These are phyloP conservation scores for Sicyos baderoa DNA, from an alignment of 306 rosid species.

Conservation along the genomic window DNA sequence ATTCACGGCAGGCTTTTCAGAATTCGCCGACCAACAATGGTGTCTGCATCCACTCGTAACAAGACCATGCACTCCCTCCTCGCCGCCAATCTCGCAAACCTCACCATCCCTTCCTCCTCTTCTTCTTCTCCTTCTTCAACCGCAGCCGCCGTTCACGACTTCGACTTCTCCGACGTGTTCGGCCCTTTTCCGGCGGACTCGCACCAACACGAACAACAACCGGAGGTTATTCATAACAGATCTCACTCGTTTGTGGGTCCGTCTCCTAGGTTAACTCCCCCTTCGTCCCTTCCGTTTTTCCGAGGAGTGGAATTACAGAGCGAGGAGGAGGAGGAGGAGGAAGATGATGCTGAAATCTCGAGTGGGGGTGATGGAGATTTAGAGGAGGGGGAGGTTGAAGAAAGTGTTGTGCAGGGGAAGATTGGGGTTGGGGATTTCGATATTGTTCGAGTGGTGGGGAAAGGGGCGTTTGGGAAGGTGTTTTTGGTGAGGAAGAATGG, in stretches of 20 bases:
- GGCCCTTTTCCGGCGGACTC: conserved; percentile 32
- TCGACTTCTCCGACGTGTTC: conserved; percentile 23
- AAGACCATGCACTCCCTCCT: conserved; percentile 40
- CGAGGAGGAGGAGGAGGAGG: conserved; percentile 40
- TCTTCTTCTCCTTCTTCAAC: conserved; percentile 29
- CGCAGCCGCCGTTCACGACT: conserved; percentile 25
- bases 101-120: conserved; percentile 51
- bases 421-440: conserved; percentile 70
- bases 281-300: conserved; percentile 33
- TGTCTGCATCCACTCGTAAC: conserved; percentile 39
- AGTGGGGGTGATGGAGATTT: background rate
- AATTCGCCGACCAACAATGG: conserved; percentile 31
- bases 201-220: conserved; percentile 18
- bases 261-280: conserved; percentile 54
- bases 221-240: conserved; percentile 53
- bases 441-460: conserved; percentile 70
- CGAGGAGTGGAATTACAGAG: conserved; percentile 36
- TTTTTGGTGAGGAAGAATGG: conserved; percentile 59
- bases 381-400: conserved; percentile 13
- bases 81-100: conserved; percentile 47
- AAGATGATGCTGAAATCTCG: conserved; percentile 23
- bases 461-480: conserved; percentile 87
- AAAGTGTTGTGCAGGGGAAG: conserved; percentile 23
- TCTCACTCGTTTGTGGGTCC: conserved; percentile 97
- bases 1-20: conserved; percentile 24